Base-by-base conservation (phyloP, 306 rosid genomes). In the Cajanus cajan region DNA sequence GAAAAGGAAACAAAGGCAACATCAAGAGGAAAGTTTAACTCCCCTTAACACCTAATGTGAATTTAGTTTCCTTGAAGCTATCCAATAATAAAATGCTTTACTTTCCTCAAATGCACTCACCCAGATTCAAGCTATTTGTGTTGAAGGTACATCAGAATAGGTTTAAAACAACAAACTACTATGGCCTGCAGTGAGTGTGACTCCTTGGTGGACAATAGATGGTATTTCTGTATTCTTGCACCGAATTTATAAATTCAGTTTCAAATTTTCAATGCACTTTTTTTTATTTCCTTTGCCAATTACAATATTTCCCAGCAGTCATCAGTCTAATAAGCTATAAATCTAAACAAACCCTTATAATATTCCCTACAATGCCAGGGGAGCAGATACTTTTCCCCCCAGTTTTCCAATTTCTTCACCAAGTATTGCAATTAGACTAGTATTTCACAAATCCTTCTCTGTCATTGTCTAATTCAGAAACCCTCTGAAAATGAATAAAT, bases 161-260 rank as follows among this genome's bases (percentile, higher is more conserved):
- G 65, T 36, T 70, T 63, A 45, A 24, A 9, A 41, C 50, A 44
- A 39, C 50, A 68, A n/a, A n/a, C n/a, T n/a, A 70, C 37, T 70
- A 25, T 4, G 16, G 44, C 55, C 47, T 40, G 14, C 15, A 21
- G n/a, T 1, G 6, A 51, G 18, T 10, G 5, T 40, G 43, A 71
- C 15, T 82, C 62, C 71, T 33, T 39, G 19, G 71, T 5, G 43
- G 45, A 78, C 39, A 28, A 16, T 31, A 63, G 19, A 16, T 33
- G 11, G 24, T 24, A 78, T 77, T 51, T 72, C 71, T 64, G 28
- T 51, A n/a, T 44, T 82, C 14, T 71, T 76, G 15, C 21, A 41
- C 71, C 0, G 28, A 34, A 65, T n/a, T 8, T 3, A 75, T 37
- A 34, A 16, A 34, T 22, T 24, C 0, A 36, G 62, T 41, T 40